phyloP scores from a whole-genome alignment of 2,329 filamentous ascomycete species.

The Fusarium succisae region DNA sequence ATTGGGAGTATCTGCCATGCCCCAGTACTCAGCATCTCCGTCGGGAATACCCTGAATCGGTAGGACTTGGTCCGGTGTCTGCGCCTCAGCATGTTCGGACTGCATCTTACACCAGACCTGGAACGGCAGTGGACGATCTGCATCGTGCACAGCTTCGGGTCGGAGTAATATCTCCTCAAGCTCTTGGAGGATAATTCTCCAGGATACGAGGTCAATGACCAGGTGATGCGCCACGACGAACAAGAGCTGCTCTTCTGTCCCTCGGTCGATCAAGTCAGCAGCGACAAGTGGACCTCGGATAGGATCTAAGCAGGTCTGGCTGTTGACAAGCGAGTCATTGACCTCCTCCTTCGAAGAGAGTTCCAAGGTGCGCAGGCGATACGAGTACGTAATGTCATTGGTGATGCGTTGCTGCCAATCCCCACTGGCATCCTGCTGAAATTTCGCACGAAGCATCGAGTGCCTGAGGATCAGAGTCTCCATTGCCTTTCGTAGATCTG shows the following conservation, averaged over 20 bases:
- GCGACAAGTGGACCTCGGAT: constrained; percentile 11
- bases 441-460: constrained; percentile 34
- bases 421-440: background rate
- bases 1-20: constrained; percentile 31
- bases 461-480: constrained; percentile 14
- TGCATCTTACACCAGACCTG: constrained; percentile 52
- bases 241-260: constrained; percentile 40
- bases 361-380: constrained; percentile 7
- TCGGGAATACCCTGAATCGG: constrained; percentile 16
- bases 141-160: constrained; percentile 4
- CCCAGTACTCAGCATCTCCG: constrained; percentile 42
- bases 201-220: constrained; percentile 57
- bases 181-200: constrained; percentile 51
- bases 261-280: constrained; percentile 16
- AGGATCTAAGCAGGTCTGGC: constrained; percentile 26
- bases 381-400: background rate
- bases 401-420: constrained; percentile 28
- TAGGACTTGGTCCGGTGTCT: constrained; percentile 39
- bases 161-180: constrained; percentile 49
- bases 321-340: background rate
- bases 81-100: constrained; percentile 3
- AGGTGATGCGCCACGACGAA: constrained; percentile 51
- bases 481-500: constrained; percentile 13
- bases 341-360: background rate
- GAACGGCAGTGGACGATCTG: constrained; percentile 43